Conservation (phyloP, 164 flowering plant genomes). For the Warburgia ugandensis region DNA sequence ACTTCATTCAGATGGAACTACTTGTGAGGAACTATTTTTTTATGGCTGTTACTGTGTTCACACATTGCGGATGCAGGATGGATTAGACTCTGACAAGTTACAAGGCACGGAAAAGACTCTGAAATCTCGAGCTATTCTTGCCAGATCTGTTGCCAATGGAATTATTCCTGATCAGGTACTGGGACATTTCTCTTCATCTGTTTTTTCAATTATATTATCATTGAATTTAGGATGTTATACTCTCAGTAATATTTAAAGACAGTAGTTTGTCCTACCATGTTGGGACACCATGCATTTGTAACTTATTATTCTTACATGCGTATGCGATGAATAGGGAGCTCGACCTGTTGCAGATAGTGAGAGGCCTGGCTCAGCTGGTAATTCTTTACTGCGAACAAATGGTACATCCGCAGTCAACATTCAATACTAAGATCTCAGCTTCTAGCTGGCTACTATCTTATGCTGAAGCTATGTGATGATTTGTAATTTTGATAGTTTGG, state of each 20-base stretch:
- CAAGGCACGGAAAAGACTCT: constrained; percentile 55
- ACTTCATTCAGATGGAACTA: background rate
- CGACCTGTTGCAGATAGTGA: constrained; percentile 63
- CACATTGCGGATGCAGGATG: constrained; percentile 48
- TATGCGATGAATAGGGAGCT: constrained; percentile 36
- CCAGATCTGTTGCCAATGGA: constrained; percentile 69
- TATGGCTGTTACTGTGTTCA: too few relatives aligned
- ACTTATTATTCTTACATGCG: background rate
- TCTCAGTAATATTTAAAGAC: constrained; percentile 2
- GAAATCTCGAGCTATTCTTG: constrained; percentile 73
- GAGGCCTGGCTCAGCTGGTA: constrained; percentile 60
- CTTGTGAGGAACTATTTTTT: too few relatives aligned
- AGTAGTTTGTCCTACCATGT: background rate
- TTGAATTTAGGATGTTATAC: background rate
- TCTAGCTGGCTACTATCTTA: too few relatives aligned
- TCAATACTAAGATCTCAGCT: too few relatives aligned
- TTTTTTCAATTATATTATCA: background rate
- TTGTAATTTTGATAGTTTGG: too few relatives aligned
- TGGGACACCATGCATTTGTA: background rate
- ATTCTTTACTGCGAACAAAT: constrained; percentile 2
- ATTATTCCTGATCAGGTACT: constrained; percentile 73
- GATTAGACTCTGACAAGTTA: constrained; percentile 55
- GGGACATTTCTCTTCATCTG: background rate
- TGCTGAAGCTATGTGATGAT: too few relatives aligned
- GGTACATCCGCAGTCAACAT: too few relatives aligned